Evolutionary conservation across 2,329 filamentous ascomycete genomes (phyloP), one percentile per base, ranked within the genome.

Genomic region (Aspergillus flavus): DNA sequence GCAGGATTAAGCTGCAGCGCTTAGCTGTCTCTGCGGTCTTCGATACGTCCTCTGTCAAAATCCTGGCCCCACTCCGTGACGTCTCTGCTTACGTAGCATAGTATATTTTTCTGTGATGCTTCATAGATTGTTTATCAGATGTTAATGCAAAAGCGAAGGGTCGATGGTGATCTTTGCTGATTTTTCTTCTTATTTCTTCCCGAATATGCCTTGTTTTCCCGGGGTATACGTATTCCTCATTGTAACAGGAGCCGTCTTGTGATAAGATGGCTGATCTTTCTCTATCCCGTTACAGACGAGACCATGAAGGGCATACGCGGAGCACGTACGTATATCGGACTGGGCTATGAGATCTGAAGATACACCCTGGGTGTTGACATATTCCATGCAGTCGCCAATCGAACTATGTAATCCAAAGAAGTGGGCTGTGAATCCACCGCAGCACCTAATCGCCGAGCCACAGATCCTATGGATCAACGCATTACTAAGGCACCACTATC

Each of bases 41-140:
- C 61, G 45, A 65, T 56, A 56, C 64, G 61, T 41, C 34, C 57
- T 50, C 52, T 59, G 50, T 56, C 46, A 58, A 50, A 55, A 57
- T 55, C 52, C 53, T 54, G 59, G 63, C 66, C 67, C 67, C 66
- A 68, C 67, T 59, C 56, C 62, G 61, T 69, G 66, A 67, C 68
- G 67, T 68, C 60, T 69, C 61, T 59, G 67, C 66, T 69, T 64
- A 69, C 67, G 67, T 62, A 68, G 64, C 57, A 62, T 58, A 56
- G 52, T 32, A 41, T 39, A 23, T 16, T 46, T 46, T 19, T 28
- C 39, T 46, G 28, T 53, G 28, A 41, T 19, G 57, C 34, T 52
- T 52, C 28, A 30, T 39, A 32, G n/a, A 34, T 54, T 58, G 56
- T 28, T 50, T 61, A 57, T 53, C 50, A 46, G 62, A 59, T 62